Conservation (phyloP, 2,329 filamentous ascomycete genomes). For the Cladosporium sp. region DNA sequence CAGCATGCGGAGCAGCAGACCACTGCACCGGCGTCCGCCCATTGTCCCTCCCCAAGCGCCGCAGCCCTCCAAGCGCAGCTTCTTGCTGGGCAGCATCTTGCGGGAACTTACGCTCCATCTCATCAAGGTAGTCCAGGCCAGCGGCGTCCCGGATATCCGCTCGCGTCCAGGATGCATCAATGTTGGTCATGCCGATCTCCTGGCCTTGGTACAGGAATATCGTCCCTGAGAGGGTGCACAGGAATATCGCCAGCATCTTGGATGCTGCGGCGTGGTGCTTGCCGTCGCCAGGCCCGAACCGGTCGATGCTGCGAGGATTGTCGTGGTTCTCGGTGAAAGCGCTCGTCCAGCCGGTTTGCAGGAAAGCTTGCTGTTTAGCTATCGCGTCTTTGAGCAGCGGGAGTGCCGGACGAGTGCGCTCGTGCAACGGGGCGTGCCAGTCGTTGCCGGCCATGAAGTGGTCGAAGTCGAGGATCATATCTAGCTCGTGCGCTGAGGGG, state of each 20-base stretch:
- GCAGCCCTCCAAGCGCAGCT: conserved; percentile 45
- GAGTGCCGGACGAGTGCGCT: neutral
- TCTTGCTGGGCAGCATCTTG: conserved; percentile 48
- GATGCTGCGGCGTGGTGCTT: conserved; percentile 49
- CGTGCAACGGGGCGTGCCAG: neutral
- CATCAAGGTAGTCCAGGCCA: neutral
- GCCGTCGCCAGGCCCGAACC: conserved; percentile 15
- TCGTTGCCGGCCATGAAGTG: conserved; percentile 23
- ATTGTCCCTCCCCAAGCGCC: conserved; percentile 2
- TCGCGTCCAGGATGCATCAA: conserved; percentile 48
- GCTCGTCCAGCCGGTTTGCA: neutral
- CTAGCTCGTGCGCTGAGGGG: neutral
- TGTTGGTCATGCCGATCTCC: conserved; percentile 67
- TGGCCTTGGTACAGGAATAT: conserved; percentile 65
- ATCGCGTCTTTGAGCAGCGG: conserved; percentile 31
- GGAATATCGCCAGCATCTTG: conserved; percentile 61
- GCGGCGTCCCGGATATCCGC: neutral
- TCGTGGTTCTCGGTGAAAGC: conserved; percentile 58
- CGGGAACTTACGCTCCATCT: neutral
- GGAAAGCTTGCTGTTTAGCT: conserved; percentile 36
- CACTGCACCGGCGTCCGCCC: conserved; percentile 64
- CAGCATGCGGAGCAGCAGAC: conserved; percentile 56
- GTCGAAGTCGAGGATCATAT: conserved; percentile 33
- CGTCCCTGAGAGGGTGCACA: conserved; percentile 61
- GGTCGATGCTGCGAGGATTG: conserved; percentile 58